phyloP scores from a whole-genome alignment of 1,284 basidiomycete genomes.

The Tilletia horrida region DNA sequence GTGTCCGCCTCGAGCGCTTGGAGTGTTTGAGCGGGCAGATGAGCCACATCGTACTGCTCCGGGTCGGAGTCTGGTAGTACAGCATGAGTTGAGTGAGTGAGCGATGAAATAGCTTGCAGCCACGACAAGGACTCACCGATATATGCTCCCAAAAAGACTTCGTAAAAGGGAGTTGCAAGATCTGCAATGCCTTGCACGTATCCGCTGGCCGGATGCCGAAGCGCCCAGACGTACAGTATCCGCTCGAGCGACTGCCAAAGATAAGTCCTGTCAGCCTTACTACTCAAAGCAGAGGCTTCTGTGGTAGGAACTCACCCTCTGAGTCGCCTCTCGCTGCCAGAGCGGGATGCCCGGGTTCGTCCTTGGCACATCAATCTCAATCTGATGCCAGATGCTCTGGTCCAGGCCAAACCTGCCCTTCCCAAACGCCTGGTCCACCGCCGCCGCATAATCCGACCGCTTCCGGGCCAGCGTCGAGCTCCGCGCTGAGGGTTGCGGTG shows the following conservation, averaged over 20 bases:
- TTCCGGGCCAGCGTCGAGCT: conserved; percentile 76
- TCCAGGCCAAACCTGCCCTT: conserved; percentile 59
- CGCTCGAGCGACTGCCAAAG: conserved; percentile 40
- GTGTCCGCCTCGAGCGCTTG: conserved; percentile 53
- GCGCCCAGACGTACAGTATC: conserved; percentile 54
- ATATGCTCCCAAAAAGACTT: conserved; percentile 52
- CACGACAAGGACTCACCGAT: conserved; percentile 35
- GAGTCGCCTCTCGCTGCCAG: conserved; percentile 52
- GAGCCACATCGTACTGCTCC: conserved; percentile 46
- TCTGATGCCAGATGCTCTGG: conserved; percentile 53
- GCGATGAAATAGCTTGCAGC: background rate
- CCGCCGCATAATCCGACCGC: conserved; percentile 81
- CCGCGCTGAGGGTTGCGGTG: conserved; percentile 75
- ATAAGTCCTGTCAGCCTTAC: background rate
- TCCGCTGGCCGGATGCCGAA: conserved; percentile 52
- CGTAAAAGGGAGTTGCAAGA: conserved; percentile 54
- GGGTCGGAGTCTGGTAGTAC: conserved; percentile 29
- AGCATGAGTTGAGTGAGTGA: background rate
- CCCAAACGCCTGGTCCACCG: conserved; percentile 87
- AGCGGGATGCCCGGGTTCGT: conserved; percentile 52
- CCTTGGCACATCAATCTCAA: conserved; percentile 53
- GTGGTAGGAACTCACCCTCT: conserved; percentile 26
- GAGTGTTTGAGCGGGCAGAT: conserved; percentile 40
- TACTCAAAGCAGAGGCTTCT: background rate
- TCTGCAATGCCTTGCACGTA: conserved; percentile 55